phyloP scores from a whole-genome alignment of 1,284 basidiomycete genomes.

The Ustilago vetiveriae region DNA sequence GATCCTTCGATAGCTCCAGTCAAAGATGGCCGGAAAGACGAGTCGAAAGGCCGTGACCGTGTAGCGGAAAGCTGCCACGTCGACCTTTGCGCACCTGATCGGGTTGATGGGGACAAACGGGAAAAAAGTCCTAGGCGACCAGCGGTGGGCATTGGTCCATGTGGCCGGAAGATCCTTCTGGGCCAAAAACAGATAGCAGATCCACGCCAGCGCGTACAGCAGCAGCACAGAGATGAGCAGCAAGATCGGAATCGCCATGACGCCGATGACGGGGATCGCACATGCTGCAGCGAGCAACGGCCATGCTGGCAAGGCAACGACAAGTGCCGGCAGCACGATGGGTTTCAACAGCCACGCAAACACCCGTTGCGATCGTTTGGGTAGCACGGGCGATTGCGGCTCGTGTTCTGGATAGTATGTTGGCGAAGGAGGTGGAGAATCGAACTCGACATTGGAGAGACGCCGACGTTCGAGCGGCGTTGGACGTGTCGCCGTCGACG shows the following conservation, averaged over 20 bases:
- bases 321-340: slow-evolving; percentile 48
- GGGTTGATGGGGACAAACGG: slow-evolving; percentile 65
- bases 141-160: slow-evolving; percentile 21
- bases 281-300: slow-evolving; percentile 54
- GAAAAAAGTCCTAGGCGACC: slow-evolving; percentile 23
- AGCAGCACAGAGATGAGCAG: slow-evolving; percentile 57
- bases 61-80: slow-evolving; percentile 54
- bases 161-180: slow-evolving; percentile 60
- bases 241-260: slow-evolving; percentile 64
- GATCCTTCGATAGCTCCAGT: slow-evolving; percentile 61
- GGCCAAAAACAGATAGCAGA: slow-evolving; percentile 63
- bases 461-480: slow-evolving; percentile 13
- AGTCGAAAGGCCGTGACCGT: slow-evolving; percentile 49
- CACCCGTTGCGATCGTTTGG: slow-evolving; percentile 36
- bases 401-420: slow-evolving; percentile 43
- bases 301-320: slow-evolving; percentile 55
- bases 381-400: slow-evolving; percentile 22
- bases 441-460: slow-evolving; percentile 15
- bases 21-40: slow-evolving; percentile 58
- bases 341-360: slow-evolving; percentile 47
- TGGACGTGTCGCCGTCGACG: slow-evolving; percentile 4
- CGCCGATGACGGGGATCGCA: slow-evolving; percentile 55
- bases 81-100: slow-evolving; percentile 60
- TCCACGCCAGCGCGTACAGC: slow-evolving; percentile 65
- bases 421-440: slow-evolving; percentile 26